These are phyloP conservation scores for Candida rishiriensis DNA, from an alignment of 805 yeast species.

Conservation along the genomic window DNA sequence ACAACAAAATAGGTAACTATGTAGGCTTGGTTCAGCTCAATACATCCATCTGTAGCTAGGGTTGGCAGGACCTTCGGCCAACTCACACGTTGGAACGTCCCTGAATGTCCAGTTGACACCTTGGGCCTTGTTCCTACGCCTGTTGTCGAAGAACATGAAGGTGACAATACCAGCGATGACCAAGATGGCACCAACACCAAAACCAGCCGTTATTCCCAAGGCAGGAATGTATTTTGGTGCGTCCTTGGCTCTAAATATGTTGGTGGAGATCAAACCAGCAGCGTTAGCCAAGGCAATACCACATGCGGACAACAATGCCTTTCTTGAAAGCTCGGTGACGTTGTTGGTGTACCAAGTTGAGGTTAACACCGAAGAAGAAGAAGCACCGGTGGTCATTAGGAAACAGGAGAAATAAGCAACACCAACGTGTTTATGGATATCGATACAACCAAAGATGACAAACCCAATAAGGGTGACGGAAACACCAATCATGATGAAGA, in stretches of 20 bases:
- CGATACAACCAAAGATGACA: constrained; percentile 42
- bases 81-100: constrained; percentile 39
- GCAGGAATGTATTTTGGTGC: constrained; percentile 52
- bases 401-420: constrained; percentile 20
- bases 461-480: constrained; percentile 40
- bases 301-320: constrained; percentile 43
- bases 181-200: constrained; percentile 40
- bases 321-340: constrained; percentile 40
- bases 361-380: constrained; percentile 45
- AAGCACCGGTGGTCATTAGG: constrained; percentile 43
- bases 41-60: constrained; percentile 47
- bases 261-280: constrained; percentile 52
- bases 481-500: constrained; percentile 36
- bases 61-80: constrained; percentile 41
- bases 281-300: constrained; percentile 54
- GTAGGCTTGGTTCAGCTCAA: constrained; percentile 13
- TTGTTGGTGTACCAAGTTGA: constrained; percentile 50
- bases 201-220: constrained; percentile 43
- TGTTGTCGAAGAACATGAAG: constrained; percentile 40
- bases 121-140: constrained; percentile 35
- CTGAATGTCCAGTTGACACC: constrained; percentile 35
- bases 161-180: constrained; percentile 14
- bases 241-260: constrained; percentile 45
- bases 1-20: too few species aligned
- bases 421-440: constrained; percentile 30